A percentile compares a stretch with the other conserved stretches of the same genome.
Evolutionary conservation across 495 filamentous ascomycete species (phyloP).

Genomic region (Lophiostoma macrostomum): DNA sequence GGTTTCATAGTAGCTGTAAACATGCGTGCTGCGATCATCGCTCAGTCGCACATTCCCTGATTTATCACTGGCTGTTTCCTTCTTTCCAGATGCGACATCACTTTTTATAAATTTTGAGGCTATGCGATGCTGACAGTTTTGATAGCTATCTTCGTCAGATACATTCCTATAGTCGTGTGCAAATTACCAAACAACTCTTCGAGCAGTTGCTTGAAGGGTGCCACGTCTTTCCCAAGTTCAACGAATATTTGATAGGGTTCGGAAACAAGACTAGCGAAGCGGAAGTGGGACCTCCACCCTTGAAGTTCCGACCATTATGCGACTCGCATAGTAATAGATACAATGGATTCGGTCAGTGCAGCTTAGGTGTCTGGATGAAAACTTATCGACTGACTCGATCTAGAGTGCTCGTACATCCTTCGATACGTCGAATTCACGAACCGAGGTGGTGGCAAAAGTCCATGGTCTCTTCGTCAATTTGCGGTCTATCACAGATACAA

Average conservation of each 20-base stretch:
- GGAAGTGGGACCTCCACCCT: constrained; percentile 15
- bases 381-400: too few relatives aligned
- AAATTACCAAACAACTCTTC: constrained; percentile 14
- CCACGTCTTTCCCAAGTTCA: constrained; percentile 19
- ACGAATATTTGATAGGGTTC: constrained; percentile 15
- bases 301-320: constrained; percentile 17
- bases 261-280: constrained; percentile 9
- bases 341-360: constrained; percentile 9
- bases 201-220: constrained; percentile 13
- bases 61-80: too few relatives aligned
- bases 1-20: too few relatives aligned
- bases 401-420: constrained; percentile 16
- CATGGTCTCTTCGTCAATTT: constrained; percentile 21
- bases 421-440: constrained; percentile 19
- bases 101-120: too few relatives aligned
- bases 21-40: too few relatives aligned
- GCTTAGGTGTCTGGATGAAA: too few relatives aligned
- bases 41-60: too few relatives aligned
- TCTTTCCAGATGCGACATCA: too few relatives aligned
- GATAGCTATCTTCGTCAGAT: constrained; percentile 8
- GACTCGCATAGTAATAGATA: constrained; percentile 5
- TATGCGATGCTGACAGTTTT: too few relatives aligned
- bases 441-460: constrained; percentile 4
- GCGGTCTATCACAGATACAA: constrained; percentile 23
- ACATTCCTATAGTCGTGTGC: constrained; percentile 13